Percentiles rank a stretch among this genome's conserved stretches.
Evolutionary conservation across 768 basidiomycete species (phyloP).

Genomic region (Lactifluus hygrophoroides): DNA sequence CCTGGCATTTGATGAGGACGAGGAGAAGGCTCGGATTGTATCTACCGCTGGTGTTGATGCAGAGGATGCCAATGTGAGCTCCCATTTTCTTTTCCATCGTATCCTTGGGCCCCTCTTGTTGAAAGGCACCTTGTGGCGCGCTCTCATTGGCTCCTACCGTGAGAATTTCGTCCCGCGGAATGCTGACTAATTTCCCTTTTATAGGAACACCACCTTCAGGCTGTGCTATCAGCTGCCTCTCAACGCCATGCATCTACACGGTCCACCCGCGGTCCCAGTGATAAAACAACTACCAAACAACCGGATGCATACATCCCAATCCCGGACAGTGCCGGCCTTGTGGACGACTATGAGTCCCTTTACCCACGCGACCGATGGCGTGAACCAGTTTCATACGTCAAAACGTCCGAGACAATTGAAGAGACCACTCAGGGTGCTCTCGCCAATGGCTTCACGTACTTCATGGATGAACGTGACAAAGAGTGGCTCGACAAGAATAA

Average conservation of each 20-base stretch:
- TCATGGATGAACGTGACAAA: slow-evolving; percentile 93
- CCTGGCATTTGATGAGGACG: slow-evolving; percentile 76
- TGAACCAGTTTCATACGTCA: slow-evolving; percentile 70
- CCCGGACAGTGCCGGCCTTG: slow-evolving; percentile 78
- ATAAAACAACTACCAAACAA: slow-evolving; percentile 31
- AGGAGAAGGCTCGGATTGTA: slow-evolving; percentile 74
- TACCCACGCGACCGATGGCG: slow-evolving; percentile 65
- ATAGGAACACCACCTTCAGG: slow-evolving; percentile 53
- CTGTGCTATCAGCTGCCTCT: slow-evolving; percentile 47
- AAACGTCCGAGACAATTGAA: slow-evolving; percentile 81
- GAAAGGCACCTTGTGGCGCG: slow-evolving; percentile 34
- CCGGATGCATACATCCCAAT: slow-evolving; percentile 81
- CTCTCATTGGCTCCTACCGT: slow-evolving; percentile 39
- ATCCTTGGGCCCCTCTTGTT: slow-evolving; percentile 35
- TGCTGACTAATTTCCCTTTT: slow-evolving; percentile 38
- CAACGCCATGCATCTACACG: slow-evolving; percentile 37
- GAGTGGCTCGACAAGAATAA: slow-evolving; percentile 94
- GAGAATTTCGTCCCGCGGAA: slow-evolving; percentile 42
- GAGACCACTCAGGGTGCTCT: slow-evolving; percentile 56
- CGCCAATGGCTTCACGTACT: slow-evolving; percentile 74
- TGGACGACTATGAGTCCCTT: slow-evolving; percentile 67
- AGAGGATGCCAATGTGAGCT: slow-evolving; percentile 86
- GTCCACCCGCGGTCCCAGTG: slow-evolving; percentile 30
- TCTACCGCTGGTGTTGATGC: slow-evolving; percentile 83
- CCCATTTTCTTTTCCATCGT: slow-evolving; percentile 28